phyloP scores from a whole-genome alignment of 768 basidiomycete species.

The Neoboletus magnificus region DNA sequence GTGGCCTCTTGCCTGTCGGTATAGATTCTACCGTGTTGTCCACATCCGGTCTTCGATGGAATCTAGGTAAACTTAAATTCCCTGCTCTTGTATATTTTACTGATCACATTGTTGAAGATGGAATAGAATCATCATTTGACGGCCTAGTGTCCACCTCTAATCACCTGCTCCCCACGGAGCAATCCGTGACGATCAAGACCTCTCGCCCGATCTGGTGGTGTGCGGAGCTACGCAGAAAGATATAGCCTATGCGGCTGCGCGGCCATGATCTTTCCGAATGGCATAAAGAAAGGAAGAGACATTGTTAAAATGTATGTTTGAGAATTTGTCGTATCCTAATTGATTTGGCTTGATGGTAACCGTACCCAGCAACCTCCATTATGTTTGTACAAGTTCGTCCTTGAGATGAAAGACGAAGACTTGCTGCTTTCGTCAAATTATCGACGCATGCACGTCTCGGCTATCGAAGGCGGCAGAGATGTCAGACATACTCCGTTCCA shows the following conservation, averaged over 20 bases:
- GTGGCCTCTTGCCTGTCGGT: slow-evolving; percentile 93
- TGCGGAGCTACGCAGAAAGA: slow-evolving; percentile 51
- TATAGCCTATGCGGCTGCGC: neutral
- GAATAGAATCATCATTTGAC: slow-evolving; percentile 72
- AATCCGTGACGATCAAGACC: slow-evolving; percentile 69
- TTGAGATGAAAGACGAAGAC: neutral
- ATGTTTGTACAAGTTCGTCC: neutral
- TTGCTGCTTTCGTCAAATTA: neutral
- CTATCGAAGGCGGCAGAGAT: neutral
- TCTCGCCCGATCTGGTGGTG: slow-evolving; percentile 90
- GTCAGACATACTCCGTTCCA: neutral
- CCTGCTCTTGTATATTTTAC: neutral
- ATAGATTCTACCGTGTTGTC: slow-evolving; percentile 72
- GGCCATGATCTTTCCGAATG: neutral
- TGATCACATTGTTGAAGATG: slow-evolving; percentile 37
- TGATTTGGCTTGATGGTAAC: too few species aligned
- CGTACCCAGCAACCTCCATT: neutral
- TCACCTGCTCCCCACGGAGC: slow-evolving; percentile 69
- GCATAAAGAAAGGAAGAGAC: too few species aligned
- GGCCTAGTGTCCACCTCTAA: slow-evolving; percentile 92
- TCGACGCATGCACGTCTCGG: neutral
- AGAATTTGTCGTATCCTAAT: too few species aligned
- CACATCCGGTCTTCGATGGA: slow-evolving; percentile 86
- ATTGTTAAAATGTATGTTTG: too few species aligned
- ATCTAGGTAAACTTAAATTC: slow-evolving; percentile 56